Conservation (phyloP, 2,329 filamentous ascomycete species). For the Paracorniculantispora psalliotae region DNA sequence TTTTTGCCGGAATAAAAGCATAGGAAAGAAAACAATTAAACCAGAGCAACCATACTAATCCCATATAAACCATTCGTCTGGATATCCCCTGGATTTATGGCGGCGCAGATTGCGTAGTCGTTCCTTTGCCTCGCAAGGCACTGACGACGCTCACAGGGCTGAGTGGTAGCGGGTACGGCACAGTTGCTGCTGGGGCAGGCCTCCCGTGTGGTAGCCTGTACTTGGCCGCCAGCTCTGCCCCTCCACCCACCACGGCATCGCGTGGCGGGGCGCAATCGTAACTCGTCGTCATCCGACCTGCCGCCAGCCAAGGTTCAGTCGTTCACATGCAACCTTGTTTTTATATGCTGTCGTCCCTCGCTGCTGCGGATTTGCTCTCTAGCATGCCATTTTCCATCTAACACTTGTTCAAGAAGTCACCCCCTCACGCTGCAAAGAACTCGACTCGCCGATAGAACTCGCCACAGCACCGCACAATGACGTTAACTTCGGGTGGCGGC, state of each 20-base stretch:
- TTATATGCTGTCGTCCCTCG: background rate
- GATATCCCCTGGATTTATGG: background rate
- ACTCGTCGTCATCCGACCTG: constrained; percentile 8
- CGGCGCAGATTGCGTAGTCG: constrained; percentile 3
- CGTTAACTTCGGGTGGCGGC: background rate
- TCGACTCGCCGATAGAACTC: background rate
- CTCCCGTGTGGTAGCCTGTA: background rate
- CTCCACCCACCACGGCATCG: background rate
- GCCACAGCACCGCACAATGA: background rate
- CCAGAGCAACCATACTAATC: too few species aligned
- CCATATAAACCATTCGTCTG: too few species aligned
- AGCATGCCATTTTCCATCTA: background rate
- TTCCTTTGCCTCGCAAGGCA: background rate
- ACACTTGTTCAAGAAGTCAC: background rate
- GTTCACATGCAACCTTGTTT: background rate
- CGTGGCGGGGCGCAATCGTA: constrained; percentile 7
- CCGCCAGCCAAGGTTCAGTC: background rate
- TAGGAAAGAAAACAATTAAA: too few species aligned
- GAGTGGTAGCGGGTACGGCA: background rate
- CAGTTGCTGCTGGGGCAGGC: background rate
- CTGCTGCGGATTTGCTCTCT: too few species aligned
- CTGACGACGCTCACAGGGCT: constrained; percentile 12
- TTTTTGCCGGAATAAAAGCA: too few species aligned
- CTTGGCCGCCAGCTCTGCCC: background rate
- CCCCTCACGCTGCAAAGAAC: background rate